phyloP scores from a whole-genome alignment of 163 green algal species.

The Coccomyxa subellipsoidea region DNA sequence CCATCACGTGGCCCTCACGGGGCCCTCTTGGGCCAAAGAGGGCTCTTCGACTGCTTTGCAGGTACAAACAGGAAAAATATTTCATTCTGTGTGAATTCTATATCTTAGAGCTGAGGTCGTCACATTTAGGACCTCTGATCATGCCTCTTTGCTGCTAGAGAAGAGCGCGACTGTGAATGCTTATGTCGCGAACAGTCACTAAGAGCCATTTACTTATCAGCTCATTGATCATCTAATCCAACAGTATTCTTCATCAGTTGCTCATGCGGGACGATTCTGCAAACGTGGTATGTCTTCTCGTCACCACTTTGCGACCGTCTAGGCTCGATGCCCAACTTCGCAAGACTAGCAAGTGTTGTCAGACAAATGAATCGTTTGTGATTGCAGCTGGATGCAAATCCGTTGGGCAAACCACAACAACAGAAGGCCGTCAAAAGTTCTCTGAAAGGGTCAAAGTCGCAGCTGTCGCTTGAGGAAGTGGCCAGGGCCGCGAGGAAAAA shows the following conservation, averaged over 20 bases:
- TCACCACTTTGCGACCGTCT: background rate
- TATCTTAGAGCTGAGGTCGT: background rate
- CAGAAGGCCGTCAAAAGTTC: background rate
- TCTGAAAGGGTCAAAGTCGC: background rate
- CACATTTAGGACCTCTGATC: background rate
- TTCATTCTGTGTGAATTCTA: background rate
- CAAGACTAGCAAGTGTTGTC: background rate
- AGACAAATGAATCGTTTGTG: background rate
- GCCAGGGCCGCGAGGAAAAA: background rate
- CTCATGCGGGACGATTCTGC: constrained; percentile 1
- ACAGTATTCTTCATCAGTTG: background rate
- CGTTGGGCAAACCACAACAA: background rate
- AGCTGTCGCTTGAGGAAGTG: background rate
- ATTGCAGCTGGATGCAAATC: background rate
- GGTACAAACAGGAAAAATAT: background rate
- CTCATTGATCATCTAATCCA: too few relatives aligned
- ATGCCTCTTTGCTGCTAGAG: background rate
- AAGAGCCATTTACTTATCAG: too few relatives aligned
- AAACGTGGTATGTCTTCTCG: background rate
- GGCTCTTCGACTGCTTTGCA: background rate
- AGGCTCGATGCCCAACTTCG: background rate
- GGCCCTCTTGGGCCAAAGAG: background rate
- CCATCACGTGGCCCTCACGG: background rate
- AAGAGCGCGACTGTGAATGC: background rate
- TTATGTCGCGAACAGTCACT: too few relatives aligned